A percentile compares a stretch with the other conserved stretches of the same genome.
Evolutionary conservation across 345 rosid species (phyloP).

Genomic region (Citrus inodora): DNA sequence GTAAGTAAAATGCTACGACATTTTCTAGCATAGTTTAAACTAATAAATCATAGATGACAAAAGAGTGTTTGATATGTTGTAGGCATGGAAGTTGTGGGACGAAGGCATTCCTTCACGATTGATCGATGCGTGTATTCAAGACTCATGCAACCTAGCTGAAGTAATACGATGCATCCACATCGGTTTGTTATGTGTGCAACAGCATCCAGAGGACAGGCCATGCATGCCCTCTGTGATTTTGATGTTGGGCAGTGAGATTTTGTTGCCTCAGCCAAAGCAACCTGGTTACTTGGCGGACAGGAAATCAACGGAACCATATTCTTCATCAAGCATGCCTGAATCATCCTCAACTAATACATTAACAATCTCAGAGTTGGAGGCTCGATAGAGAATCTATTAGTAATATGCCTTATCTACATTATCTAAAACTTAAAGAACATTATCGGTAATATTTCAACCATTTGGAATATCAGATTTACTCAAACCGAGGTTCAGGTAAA

Average conservation of each 20-base stretch:
- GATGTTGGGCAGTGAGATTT: conserved; percentile 28
- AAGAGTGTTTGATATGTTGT: background rate
- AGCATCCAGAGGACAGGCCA: conserved; percentile 40
- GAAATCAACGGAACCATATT: conserved; percentile 8
- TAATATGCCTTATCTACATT: too few species aligned
- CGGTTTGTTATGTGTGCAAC: conserved; percentile 43
- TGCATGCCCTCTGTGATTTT: conserved; percentile 36
- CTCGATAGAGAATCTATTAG: conserved; percentile 5
- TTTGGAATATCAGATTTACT: too few species aligned
- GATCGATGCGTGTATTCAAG: conserved; percentile 3
- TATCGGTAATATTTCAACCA: too few species aligned
- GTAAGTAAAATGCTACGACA: conserved; percentile 18
- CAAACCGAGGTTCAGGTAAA: too few species aligned
- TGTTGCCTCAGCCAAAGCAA: conserved; percentile 30
- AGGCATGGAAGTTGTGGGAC: conserved; percentile 42
- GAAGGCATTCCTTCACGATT: conserved; percentile 32
- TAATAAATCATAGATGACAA: background rate
- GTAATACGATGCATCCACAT: conserved; percentile 38
- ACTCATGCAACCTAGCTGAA: conserved; percentile 8
- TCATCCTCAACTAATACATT: conserved; percentile 25
- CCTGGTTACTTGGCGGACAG: conserved; percentile 40
- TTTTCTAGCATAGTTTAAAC: background rate
- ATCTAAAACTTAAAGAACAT: too few species aligned
- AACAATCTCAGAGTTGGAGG: conserved; percentile 19
- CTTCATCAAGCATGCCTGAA: conserved; percentile 22